phyloP scores from a whole-genome alignment of 352 stramenopile species.

The Globisporangium uncinulatum region DNA sequence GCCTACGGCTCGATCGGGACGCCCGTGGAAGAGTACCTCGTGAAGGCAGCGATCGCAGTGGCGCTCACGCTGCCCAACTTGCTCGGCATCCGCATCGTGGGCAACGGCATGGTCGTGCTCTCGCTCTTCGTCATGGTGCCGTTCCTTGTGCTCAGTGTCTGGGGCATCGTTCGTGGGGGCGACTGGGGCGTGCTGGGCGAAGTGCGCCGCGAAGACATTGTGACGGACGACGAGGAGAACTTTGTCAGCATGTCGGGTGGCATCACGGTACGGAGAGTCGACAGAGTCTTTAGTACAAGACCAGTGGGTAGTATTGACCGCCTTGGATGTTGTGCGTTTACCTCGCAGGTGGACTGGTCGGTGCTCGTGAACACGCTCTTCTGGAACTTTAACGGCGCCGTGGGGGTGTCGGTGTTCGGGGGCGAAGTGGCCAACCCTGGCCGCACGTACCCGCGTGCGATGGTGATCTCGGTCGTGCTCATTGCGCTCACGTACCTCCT shows the following conservation, averaged over 20 bases:
- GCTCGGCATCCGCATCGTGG: conserved; percentile 28
- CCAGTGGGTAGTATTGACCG: no score
- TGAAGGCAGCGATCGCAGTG: conserved; percentile 33
- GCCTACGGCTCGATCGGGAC: conserved; percentile 27
- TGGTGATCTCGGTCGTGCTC: conserved; percentile 77
- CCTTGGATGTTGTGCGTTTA: no score
- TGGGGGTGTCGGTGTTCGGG: conserved; percentile 87
- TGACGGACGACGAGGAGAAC: neutral
- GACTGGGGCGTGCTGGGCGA: conserved; percentile 75
- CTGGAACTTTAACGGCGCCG: conserved; percentile 95
- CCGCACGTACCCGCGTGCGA: conserved; percentile 75
- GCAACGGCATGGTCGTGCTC: conserved; percentile 21
- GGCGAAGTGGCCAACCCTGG: conserved; percentile 86
- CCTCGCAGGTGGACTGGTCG: conserved; percentile 42
- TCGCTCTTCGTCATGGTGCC: conserved; percentile 51
- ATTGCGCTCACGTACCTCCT: conserved; percentile 84
- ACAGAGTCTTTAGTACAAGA: no score
- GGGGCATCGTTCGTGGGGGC: conserved; percentile 17
- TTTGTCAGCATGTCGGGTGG: conserved; percentile 11
- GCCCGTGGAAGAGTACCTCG: conserved; percentile 27
- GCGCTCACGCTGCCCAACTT: conserved; percentile 27
- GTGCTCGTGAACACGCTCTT: conserved; percentile 92
- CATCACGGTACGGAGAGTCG: conserved; percentile 21
- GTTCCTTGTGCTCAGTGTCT: conserved; percentile 76
- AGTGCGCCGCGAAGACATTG: conserved; percentile 1